phyloP scores from a whole-genome alignment of 768 basidiomycete species.

The Pleurotus eryngii region DNA sequence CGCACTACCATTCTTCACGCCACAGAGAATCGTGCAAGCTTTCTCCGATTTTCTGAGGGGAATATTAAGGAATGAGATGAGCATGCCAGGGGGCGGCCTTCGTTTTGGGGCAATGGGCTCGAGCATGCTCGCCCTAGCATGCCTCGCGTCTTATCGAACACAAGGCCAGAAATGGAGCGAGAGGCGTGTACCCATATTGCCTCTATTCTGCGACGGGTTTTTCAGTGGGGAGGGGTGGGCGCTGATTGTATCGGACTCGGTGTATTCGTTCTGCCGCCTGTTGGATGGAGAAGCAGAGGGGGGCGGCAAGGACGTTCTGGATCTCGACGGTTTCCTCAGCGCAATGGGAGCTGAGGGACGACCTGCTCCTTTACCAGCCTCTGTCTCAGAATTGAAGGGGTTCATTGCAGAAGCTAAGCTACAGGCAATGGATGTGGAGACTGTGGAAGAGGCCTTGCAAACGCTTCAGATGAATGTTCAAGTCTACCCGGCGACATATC shows the following conservation, averaged over 20 bases:
- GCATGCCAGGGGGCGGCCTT: not conserved
- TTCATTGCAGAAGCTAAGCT: not conserved
- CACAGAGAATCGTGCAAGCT: not conserved
- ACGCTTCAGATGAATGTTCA: not conserved
- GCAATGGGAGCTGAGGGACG: not conserved
- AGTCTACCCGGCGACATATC: no score
- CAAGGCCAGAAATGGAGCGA: not conserved
- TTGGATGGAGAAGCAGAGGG: not conserved
- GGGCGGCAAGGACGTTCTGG: not conserved
- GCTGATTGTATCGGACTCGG: not conserved
- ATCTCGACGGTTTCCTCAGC: not conserved
- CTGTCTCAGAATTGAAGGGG: not conserved
- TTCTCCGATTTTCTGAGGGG: not conserved
- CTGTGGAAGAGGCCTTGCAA: not conserved
- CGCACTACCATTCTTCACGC: constrained; percentile 4
- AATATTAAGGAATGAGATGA: not conserved
- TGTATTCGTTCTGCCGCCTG: not conserved
- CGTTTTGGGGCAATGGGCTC: not conserved
- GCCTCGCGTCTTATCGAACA: not conserved
- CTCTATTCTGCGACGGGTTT: not conserved
- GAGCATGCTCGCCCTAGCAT: not conserved
- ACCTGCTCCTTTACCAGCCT: not conserved
- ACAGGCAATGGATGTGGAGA: not conserved
- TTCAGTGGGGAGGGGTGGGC: not conserved
- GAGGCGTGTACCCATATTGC: not conserved